Percentiles rank a stretch among this genome's conserved stretches.
Evolutionary conservation across 331 rosid species (phyloP).

Genomic region (Malus hybrid): DNA sequence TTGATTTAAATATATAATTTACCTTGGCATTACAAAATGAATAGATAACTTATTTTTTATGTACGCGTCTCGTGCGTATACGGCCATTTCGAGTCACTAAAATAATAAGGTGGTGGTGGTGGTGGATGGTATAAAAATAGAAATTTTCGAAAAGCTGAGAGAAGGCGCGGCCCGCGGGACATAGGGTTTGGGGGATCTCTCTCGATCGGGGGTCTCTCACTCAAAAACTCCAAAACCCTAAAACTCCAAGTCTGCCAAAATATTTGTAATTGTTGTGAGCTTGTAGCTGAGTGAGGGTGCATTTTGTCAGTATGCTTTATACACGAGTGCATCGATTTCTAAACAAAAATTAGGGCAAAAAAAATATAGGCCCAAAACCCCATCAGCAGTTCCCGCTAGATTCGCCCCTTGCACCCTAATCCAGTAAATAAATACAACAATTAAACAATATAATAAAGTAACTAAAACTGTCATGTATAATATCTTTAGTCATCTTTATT

Average conservation of each 20-base stretch:
- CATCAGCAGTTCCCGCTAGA: neutral
- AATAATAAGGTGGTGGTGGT: neutral
- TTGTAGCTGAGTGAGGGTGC: constrained; percentile 1
- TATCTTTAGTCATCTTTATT: too few relatives aligned
- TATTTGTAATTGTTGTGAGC: neutral
- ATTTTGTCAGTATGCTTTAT: constrained; percentile 10
- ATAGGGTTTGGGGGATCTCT: neutral
- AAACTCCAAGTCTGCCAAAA: neutral
- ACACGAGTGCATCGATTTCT: constrained; percentile 9
- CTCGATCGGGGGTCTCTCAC: neutral
- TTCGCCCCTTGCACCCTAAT: neutral
- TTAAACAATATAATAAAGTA: neutral
- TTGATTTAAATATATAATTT: too few relatives aligned
- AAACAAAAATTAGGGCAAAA: neutral
- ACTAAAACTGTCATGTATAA: neutral
- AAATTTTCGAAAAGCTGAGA: neutral
- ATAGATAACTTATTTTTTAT: neutral
- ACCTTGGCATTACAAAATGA: too few relatives aligned
- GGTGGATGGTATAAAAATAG: neutral
- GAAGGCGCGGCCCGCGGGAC: constrained; percentile 19
- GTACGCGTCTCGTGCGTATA: neutral
- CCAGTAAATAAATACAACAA: neutral
- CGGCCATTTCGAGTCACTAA: neutral
- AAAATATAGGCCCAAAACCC: neutral
- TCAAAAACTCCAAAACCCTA: neutral